These are phyloP conservation scores for Pseudonitzschia multiseries DNA, from an alignment of 108 stramenopile species.

Conservation along the genomic window DNA sequence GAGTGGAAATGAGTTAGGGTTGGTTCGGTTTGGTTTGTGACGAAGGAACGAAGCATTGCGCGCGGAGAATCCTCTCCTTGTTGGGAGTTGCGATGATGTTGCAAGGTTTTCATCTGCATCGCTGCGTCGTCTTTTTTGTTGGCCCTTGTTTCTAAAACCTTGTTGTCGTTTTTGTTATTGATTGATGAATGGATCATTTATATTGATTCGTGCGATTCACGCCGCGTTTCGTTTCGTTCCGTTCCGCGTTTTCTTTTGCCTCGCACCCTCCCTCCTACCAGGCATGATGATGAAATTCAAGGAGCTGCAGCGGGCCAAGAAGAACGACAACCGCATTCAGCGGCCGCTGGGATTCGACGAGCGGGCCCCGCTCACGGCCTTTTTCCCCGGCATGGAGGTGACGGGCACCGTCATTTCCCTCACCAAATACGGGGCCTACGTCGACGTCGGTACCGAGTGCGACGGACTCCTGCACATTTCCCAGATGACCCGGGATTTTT, in stretches of 20 bases:
- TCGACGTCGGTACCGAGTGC: conserved; percentile 87
- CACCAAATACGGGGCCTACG: conserved; percentile 87
- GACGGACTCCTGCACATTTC: conserved; percentile 88
- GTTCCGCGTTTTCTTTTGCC: not conserved
- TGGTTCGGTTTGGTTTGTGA: too few species aligned
- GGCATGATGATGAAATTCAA: conserved; percentile 58
- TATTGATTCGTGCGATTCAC: too few species aligned
- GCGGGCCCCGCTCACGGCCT: conserved; percentile 48
- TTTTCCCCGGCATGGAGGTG: conserved; percentile 54
- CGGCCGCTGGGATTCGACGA: conserved; percentile 53
- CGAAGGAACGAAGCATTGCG: too few species aligned
- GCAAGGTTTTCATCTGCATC: too few species aligned
- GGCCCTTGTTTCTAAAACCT: too few species aligned
- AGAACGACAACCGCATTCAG: conserved; percentile 47
- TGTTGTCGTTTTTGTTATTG: not conserved
- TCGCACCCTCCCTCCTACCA: not conserved
- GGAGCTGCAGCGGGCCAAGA: conserved; percentile 56
- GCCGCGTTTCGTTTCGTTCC: too few species aligned
- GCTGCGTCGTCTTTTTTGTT: too few species aligned
- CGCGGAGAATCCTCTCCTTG: too few species aligned
- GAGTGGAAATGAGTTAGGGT: not conserved
- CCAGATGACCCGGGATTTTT: conserved; percentile 69
- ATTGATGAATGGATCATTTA: too few species aligned
- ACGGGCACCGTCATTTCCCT: conserved; percentile 76
- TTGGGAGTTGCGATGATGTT: too few species aligned